Evolutionary conservation across 192 early-diverging fungal species (phyloP).

Genomic region (Phycomyces blakesleeanus): DNA sequence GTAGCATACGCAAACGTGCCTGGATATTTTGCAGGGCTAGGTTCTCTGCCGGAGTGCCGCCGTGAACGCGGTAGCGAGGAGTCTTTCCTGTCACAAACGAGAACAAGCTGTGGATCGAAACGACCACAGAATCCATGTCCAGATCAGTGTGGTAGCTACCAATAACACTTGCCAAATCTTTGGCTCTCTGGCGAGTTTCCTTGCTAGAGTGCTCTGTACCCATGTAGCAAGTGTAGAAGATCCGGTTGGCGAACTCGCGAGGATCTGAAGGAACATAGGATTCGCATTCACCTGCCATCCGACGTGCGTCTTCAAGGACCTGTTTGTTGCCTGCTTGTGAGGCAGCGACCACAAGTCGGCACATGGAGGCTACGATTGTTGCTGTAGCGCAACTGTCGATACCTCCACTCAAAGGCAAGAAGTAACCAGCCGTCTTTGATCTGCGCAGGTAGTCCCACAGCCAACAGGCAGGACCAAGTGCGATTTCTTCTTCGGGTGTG

Average conservation of each 20-base stretch:
- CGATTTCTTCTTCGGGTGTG: constrained; percentile 86
- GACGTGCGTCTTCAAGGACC: constrained; percentile 71
- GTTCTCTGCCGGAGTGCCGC: constrained; percentile 84
- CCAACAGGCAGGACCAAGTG: constrained; percentile 96
- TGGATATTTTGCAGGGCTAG: constrained; percentile 97
- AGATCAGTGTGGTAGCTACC: constrained; percentile 91
- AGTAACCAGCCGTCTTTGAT: constrained; percentile 86
- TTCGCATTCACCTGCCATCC: constrained; percentile 52
- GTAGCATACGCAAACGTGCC: constrained; percentile 91
- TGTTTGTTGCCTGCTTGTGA: constrained; percentile 59
- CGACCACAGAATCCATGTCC: constrained; percentile 81
- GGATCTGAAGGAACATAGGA: constrained; percentile 73
- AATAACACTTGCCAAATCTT: constrained; percentile 71
- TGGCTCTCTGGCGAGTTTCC: constrained; percentile 83
- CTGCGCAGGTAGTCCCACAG: constrained; percentile 98
- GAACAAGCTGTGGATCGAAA: constrained; percentile 75
- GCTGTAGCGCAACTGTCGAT: constrained; percentile 92
- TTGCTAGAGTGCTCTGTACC: constrained; percentile 85
- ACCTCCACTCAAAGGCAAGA: constrained; percentile 95
- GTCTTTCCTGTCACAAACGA: constrained; percentile 64
- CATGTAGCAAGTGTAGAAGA: constrained; percentile 97
- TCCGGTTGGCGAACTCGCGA: constrained; percentile 74
- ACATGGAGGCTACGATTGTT: constrained; percentile 90
- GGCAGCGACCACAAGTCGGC: constrained; percentile 70
- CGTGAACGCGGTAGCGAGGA: constrained; percentile 79